phyloP scores from a whole-genome alignment of 306 rosid species.

The Prunus armeniaca region DNA sequence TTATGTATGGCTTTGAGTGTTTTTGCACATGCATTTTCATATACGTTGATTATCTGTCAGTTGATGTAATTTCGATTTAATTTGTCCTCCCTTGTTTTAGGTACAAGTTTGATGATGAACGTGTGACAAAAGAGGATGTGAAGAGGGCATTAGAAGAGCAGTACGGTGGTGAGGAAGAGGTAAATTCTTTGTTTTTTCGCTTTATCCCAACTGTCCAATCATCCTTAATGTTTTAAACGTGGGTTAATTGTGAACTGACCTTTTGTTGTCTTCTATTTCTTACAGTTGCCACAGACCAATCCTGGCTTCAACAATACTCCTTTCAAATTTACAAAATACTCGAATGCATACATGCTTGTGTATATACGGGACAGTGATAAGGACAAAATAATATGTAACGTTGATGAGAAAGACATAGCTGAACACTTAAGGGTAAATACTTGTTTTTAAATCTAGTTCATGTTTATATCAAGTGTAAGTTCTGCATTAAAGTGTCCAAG shows the following conservation, averaged over 20 bases:
- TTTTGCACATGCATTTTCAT: background rate
- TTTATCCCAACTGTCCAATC: background rate
- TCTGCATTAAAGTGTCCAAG: slow-evolving; percentile 1
- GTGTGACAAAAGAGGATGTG: slow-evolving; percentile 80
- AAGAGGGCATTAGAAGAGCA: slow-evolving; percentile 94
- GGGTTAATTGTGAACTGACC: slow-evolving; percentile 17
- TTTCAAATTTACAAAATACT: slow-evolving; percentile 82
- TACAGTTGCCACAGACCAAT: slow-evolving; percentile 77
- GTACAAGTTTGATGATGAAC: slow-evolving; percentile 93
- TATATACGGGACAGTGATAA: slow-evolving; percentile 88
- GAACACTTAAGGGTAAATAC: slow-evolving; percentile 71
- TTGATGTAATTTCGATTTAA: background rate
- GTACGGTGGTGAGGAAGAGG: slow-evolving; percentile 97
- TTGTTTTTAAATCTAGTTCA: slow-evolving; percentile 7
- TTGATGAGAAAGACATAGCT: slow-evolving; percentile 87
- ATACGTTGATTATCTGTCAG: background rate
- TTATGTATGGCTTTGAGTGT: background rate
- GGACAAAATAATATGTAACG: slow-evolving; percentile 82
- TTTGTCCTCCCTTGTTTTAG: slow-evolving; percentile 26
- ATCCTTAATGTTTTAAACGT: background rate
- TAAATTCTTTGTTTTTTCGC: slow-evolving; percentile 10
- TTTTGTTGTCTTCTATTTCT: slow-evolving; percentile 20
- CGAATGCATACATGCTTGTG: slow-evolving; percentile 97
- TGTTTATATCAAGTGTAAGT: background rate
- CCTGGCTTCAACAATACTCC: slow-evolving; percentile 89